Evolutionary conservation across 2,329 filamentous ascomycete species (phyloP), one percentile per base, ranked within the genome.

Genomic region (Ophiostoma ulmi): DNA sequence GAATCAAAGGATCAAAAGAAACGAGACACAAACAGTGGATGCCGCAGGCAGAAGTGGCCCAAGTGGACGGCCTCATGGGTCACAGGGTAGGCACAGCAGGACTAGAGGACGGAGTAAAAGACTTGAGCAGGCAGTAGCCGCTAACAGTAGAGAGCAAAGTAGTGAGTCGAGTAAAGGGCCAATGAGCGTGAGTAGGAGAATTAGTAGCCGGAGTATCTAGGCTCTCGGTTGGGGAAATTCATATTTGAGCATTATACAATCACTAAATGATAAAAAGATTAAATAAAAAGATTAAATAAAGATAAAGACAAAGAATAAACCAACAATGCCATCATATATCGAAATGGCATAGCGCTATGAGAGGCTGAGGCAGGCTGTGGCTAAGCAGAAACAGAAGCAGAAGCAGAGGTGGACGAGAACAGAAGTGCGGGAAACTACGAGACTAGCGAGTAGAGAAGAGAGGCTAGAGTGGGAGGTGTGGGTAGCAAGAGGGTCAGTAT

Each of bases 1-100:
- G 31, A 31, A 48, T n/a, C 14, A 58, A 22, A 13, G 52, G 26
- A 22, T 11, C 10, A 17, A 26, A 58, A 22, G 17, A 26, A 26
- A 58, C n/a, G 8, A 69, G 14, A 58, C n/a, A 26, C 39, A 58
- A 58, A 58, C 52, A 58, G 52, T 58, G 52, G 52, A 26, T 58
- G 52, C 52, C 22, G 52, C 52, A 58, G 52, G 52, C 52, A 58
- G 52, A 58, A 26, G 52, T 26, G 52, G 52, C 44, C 44, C 44
- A 17, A 48, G 44, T 48, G 20, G 44, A 48, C 44, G 44, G 44
- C 44, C 44, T n/a, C 20, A 26, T 58, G 52, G 52, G 52, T 58
- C 52, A 58, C 52, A 58, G 7, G 20, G 52, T 22, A 58, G n/a
- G 52, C 52, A 58, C n/a, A 13, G 22, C 22, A 58, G 22, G 44